A percentile compares a stretch with the other conserved stretches of the same genome.
These are phyloP conservation scores for Teunomyces stri DNA, from an alignment of 805 yeast genomes.

Conservation along the genomic window DNA sequence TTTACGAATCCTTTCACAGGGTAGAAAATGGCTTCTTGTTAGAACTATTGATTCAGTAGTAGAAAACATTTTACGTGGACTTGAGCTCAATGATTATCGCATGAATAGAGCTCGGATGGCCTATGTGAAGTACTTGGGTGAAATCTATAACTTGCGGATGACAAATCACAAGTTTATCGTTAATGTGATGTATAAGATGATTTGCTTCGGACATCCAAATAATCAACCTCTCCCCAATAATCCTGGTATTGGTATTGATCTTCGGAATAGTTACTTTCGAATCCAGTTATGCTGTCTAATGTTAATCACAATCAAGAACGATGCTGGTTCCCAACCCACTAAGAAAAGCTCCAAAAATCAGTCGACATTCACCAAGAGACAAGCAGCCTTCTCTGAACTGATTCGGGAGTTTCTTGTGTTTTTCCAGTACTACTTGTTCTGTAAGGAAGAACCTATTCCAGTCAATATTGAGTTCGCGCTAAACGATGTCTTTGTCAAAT, in stretches of 20 bases:
- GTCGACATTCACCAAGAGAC: constrained; percentile 1
- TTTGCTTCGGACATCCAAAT: constrained; percentile 64
- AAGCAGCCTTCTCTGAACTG: constrained; percentile 1
- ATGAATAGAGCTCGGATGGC: constrained; percentile 61
- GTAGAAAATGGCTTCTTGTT: constrained; percentile 41
- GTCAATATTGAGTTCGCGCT: constrained; percentile 57
- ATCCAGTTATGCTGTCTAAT: constrained; percentile 48
- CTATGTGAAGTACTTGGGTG: constrained; percentile 57
- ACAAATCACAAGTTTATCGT: constrained; percentile 46
- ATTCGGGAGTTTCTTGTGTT: constrained; percentile 45
- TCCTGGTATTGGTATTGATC: constrained; percentile 49
- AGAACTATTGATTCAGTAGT: constrained; percentile 57
- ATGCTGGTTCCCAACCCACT: constrained; percentile 5
- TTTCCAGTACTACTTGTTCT: constrained; percentile 68
- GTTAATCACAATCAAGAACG: constrained; percentile 17
- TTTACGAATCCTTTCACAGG: constrained; percentile 48
- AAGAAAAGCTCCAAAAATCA: constrained; percentile 3
- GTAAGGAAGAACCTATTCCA: constrained; percentile 63
- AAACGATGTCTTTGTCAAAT: constrained; percentile 38
- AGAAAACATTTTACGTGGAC: constrained; percentile 62
- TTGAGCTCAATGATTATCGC: constrained; percentile 63
- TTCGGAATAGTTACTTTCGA: constrained; percentile 68
- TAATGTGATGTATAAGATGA: constrained; percentile 52
- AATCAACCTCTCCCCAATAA: constrained; percentile 54
- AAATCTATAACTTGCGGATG: constrained; percentile 49